phyloP scores from a whole-genome alignment of 306 rosid species.

The Carpinus viminea region DNA sequence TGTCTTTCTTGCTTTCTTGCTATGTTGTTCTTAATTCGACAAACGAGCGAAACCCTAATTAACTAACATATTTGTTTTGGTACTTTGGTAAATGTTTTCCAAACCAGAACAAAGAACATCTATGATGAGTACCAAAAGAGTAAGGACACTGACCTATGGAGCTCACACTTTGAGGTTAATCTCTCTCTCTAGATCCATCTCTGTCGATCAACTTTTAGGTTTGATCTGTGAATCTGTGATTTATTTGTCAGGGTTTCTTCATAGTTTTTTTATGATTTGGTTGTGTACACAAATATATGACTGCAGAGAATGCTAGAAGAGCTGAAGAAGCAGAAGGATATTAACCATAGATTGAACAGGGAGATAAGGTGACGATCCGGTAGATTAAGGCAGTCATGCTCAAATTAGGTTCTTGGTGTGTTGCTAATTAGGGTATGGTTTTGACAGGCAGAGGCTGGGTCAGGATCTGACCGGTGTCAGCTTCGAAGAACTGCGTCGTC shows the following conservation, averaged over 20 bases:
- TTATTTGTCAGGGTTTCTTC: too few species aligned
- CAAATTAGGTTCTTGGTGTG: neutral
- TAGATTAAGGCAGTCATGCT: neutral
- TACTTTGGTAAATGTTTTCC: neutral
- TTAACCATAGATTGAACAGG: constrained; percentile 60
- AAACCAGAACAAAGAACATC: constrained; percentile 56
- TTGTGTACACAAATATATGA: neutral
- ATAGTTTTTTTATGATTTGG: neutral
- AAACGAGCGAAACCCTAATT: neutral
- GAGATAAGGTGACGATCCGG: constrained; percentile 58
- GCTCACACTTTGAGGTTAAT: constrained; percentile 66
- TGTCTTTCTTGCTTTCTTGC: neutral
- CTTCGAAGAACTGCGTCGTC: constrained; percentile 49
- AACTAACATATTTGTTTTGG: too few species aligned
- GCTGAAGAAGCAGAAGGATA: constrained; percentile 58
- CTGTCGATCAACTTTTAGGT: neutral
- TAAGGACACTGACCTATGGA: constrained; percentile 66
- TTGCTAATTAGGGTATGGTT: constrained; percentile 8
- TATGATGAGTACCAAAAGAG: constrained; percentile 65
- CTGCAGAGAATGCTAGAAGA: constrained; percentile 66
- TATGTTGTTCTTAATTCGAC: neutral
- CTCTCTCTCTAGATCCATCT: neutral
- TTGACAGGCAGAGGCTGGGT: constrained; percentile 71
- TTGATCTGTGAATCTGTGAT: neutral
- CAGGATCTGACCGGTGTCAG: constrained; percentile 52